phyloP scores from a whole-genome alignment of 2,329 filamentous ascomycete genomes.

The Botryotinia globosa region DNA sequence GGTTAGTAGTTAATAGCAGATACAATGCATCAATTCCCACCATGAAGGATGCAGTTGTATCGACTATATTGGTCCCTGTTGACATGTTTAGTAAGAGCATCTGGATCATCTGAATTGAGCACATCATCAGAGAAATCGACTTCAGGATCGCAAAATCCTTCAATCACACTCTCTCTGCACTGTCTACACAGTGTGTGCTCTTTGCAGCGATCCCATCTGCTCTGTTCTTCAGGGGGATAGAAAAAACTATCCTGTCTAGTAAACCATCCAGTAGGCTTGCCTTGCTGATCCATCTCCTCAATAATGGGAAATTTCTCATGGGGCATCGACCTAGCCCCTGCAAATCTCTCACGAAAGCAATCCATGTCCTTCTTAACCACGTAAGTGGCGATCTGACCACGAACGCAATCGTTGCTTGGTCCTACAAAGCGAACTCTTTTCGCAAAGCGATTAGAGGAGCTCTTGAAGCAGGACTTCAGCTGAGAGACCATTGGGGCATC shows the following conservation, averaged over 20 bases:
- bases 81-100: background rate
- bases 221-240: background rate
- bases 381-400: background rate
- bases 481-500: constrained; percentile 3
- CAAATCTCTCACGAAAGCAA: background rate
- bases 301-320: background rate
- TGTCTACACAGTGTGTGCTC: background rate
- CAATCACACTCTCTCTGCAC: background rate
- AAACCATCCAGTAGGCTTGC: constrained; percentile 11
- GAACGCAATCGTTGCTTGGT: background rate
- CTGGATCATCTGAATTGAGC: background rate
- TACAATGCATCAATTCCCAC: background rate
- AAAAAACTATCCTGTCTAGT: background rate
- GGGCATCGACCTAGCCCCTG: background rate
- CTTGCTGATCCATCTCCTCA: background rate
- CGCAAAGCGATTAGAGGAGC: constrained; percentile 1
- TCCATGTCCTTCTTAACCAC: background rate
- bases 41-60: constrained; percentile 6
- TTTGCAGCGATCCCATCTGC: background rate
- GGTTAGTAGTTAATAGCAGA: constrained; percentile 17
- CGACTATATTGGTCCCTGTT: background rate
- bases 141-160: constrained; percentile 6
- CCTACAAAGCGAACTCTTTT: constrained; percentile 15
- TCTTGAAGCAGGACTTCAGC: constrained; percentile 18
- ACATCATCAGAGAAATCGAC: background rate